Evolutionary conservation across 2,329 filamentous ascomycete species (phyloP).

Genomic region (Aspergillus sp.): DNA sequence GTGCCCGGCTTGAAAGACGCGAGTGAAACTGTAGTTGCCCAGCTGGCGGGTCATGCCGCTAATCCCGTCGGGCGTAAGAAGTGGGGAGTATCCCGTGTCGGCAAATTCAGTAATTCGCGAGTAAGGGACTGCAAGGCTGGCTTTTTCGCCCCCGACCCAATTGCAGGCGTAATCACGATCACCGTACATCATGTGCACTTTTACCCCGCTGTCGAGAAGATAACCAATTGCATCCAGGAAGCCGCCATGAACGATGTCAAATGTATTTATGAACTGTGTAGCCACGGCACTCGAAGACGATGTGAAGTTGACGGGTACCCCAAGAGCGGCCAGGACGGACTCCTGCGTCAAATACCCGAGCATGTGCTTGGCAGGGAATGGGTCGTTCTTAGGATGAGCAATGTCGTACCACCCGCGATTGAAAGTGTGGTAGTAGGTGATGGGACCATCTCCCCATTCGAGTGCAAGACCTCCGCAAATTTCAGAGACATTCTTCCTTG

Average conservation of each 20-base stretch:
- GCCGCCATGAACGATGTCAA: constrained; percentile 32
- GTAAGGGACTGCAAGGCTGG: constrained; percentile 51
- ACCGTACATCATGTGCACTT: constrained; percentile 56
- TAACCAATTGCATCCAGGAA: constrained; percentile 33
- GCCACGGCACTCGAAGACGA: constrained; percentile 42
- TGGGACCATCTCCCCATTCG: neutral
- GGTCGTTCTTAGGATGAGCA: neutral
- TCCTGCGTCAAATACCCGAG: constrained; percentile 53
- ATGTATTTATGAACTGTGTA: constrained; percentile 45
- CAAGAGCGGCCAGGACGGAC: constrained; percentile 56
- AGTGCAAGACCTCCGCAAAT: neutral
- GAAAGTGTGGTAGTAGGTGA: neutral
- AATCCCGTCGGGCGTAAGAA: constrained; percentile 27
- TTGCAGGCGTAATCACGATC: constrained; percentile 57
- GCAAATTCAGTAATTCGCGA: constrained; percentile 27
- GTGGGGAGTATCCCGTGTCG: constrained; percentile 32
- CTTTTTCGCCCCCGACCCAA: constrained; percentile 55
- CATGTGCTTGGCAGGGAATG: neutral
- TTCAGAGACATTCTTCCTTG: neutral
- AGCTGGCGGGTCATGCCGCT: constrained; percentile 36
- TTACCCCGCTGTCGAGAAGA: constrained; percentile 55
- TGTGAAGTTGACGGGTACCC: constrained; percentile 59
- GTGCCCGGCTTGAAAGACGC: constrained; percentile 51
- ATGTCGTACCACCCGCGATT: constrained; percentile 7
- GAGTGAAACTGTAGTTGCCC: constrained; percentile 36